Base-by-base conservation (phyloP, 306 rosid species). In the Crataegus laevigata region DNA sequence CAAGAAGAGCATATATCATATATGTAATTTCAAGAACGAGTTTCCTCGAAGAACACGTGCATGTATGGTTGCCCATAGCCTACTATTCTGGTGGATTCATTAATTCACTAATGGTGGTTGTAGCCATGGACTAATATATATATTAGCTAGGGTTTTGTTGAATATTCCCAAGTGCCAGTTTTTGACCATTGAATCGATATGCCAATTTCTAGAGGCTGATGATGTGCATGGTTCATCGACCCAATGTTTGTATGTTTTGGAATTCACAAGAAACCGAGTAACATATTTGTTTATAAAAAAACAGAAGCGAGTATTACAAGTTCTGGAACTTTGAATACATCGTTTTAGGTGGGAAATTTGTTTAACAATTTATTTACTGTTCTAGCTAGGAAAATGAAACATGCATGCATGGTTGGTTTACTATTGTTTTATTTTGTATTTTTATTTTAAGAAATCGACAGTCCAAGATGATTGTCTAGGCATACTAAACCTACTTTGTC, bases 111-210 rank as follows among this genome's bases (percentile, higher is more conserved):
- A 60, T 51, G 58, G 34, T 34, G 50, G 43, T 25, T 50, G 3
- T 26, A 21, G 50, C 29, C 4, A 25, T 21, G 62, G 32, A 63
- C 69, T 26, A 43, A 73, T 40, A 54, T 7, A 21, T 21, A 47
- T 14, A 14, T 14, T 50, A 17, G 43, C 28, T 57, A 11, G 43
- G 29, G 28, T 68, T 73, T 21, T 11, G 75, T 75, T 75, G 89
- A 87, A 82, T 66, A 40, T 67, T 87, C 78, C 82, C 40, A 73
- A 67, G 83, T 71, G 80, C 76, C 58, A 77, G 82, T 64, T 82
- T 68, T 85, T 85, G 85, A 85, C 93, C 83, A 75, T 87, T 82
- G 89, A 81, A 63, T 82, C 75, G 82, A 5, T 6, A 28, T 61
- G 77, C 74, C 75, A 81, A 63, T 17, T 59, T 58, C 62, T 75